phyloP scores from a whole-genome alignment of 306 rosid species.

The Biancaea sappan region DNA sequence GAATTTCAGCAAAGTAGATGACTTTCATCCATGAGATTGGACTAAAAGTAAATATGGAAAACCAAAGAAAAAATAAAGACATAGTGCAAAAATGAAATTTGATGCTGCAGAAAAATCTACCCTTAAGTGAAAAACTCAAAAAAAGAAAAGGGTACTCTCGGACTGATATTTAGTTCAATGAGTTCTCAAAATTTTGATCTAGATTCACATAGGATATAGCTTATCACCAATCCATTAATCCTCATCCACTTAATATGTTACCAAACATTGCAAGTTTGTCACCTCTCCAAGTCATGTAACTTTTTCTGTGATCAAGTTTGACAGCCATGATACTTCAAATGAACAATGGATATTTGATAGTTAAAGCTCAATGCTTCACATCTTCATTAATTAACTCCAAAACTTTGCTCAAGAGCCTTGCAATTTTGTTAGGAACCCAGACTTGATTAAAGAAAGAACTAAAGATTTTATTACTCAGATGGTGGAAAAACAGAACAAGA shows the following conservation, averaged over 20 bases:
- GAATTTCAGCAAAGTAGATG: background rate
- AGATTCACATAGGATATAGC: background rate
- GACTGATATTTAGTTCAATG: background rate
- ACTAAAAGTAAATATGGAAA: background rate
- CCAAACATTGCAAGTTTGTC: background rate
- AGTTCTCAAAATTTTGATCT: background rate
- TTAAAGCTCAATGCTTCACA: background rate
- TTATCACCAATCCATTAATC: background rate
- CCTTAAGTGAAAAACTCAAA: background rate
- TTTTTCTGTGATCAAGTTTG: background rate
- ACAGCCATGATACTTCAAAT: background rate
- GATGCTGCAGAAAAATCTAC: background rate
- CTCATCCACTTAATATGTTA: background rate
- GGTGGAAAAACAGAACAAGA: too few species aligned
- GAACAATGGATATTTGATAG: background rate
- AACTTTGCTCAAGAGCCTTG: background rate
- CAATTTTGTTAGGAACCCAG: too few species aligned
- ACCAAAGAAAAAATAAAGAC: background rate
- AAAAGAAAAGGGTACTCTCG: background rate
- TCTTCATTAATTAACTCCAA: background rate
- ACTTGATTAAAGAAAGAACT: too few species aligned
- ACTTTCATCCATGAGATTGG: background rate
- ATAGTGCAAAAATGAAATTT: background rate
- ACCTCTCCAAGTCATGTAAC: background rate
- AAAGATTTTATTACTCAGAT: too few species aligned